Percentiles rank a stretch among this genome's conserved stretches.
phyloP scores from a whole-genome alignment of 345 rosid genomes.

The Citrus glauca region DNA sequence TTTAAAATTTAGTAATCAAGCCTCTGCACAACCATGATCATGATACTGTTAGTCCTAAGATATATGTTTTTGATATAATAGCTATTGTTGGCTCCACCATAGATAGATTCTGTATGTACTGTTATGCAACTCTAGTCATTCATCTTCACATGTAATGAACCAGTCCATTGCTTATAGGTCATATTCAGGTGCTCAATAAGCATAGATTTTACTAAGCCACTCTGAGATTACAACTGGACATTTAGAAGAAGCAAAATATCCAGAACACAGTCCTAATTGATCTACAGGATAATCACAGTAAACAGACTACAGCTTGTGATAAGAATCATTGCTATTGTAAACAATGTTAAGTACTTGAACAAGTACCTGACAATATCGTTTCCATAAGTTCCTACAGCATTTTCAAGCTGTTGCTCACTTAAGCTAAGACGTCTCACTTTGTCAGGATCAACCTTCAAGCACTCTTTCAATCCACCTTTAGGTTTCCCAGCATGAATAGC shows the following conservation, averaged over 20 bases:
- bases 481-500: conserved; percentile 61
- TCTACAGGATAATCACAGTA: neutral
- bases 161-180: neutral
- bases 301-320: neutral
- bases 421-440: conserved; percentile 66
- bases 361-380: conserved; percentile 49
- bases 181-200: neutral
- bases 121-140: neutral
- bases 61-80: neutral
- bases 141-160: neutral
- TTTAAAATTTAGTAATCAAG: neutral
- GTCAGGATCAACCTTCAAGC: conserved; percentile 45
- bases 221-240: neutral
- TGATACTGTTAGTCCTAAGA: neutral
- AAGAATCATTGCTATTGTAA: neutral
- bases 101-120: neutral
- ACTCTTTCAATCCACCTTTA: conserved; percentile 52
- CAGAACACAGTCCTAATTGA: neutral
- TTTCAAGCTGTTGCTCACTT: conserved; percentile 58
- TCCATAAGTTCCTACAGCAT: conserved; percentile 43
- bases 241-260: neutral
- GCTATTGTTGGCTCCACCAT: neutral
- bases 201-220: neutral
- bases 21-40: neutral
- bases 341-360: neutral